A percentile compares a stretch with the other conserved stretches of the same genome.
Conservation (phyloP, 2,329 filamentous ascomycete genomes). For the Tolypocladium inflatum region DNA sequence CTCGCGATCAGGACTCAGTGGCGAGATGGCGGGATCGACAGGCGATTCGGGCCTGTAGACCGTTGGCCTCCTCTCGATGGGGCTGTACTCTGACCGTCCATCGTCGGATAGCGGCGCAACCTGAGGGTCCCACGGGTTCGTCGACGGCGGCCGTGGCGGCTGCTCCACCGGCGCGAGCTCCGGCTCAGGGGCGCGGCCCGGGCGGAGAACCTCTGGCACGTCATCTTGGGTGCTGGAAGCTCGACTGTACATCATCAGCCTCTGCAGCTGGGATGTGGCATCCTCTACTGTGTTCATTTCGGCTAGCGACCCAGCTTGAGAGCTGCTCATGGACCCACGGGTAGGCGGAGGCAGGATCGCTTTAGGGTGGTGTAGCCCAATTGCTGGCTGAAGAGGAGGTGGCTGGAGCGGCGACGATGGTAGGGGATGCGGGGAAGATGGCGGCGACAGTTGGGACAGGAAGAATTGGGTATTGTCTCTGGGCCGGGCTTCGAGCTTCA, state of each 20-base stretch:
- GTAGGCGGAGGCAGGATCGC: not conserved
- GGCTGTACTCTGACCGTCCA: conserved; percentile 9
- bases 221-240: not conserved
- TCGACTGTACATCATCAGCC: conserved; percentile 14
- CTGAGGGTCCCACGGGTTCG: conserved; percentile 33
- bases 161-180: conserved; percentile 13
- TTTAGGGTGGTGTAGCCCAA: not conserved
- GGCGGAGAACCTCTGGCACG: conserved; percentile 1
- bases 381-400: not conserved
- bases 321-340: conserved; percentile 1
- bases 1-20: not conserved
- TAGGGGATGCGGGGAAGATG: conserved; percentile 10
- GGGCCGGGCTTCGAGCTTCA: conserved; percentile 36
- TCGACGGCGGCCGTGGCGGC: conserved; percentile 26
- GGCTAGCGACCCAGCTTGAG: not conserved
- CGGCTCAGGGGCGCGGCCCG: conserved; percentile 2
- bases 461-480: conserved; percentile 16
- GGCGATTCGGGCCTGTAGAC: conserved; percentile 6
- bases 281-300: conserved; percentile 13
- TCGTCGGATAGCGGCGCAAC: conserved; percentile 11
- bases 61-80: conserved; percentile 11
- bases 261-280: conserved; percentile 18
- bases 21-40: conserved; percentile 8
- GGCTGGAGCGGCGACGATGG: conserved; percentile 5
- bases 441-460: conserved; percentile 17